Base-by-base conservation (phyloP, 2,329 filamentous ascomycete species). In the Allantophomopsis cytisporea region DNA sequence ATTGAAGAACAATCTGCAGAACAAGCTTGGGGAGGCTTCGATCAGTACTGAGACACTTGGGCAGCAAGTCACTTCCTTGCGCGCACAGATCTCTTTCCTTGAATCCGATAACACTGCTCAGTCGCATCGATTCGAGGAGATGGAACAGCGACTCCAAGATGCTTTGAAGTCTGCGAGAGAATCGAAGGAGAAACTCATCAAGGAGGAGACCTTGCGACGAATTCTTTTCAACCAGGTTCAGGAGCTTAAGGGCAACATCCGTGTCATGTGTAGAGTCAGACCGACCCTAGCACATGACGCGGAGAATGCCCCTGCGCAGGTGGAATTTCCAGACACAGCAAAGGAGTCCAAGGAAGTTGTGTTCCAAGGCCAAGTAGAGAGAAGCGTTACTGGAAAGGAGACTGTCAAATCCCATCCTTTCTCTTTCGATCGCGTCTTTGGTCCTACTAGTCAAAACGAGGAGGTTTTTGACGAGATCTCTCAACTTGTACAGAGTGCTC, bases 171-270 rank as follows among this genome's bases (percentile, higher is more conserved):
- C 71, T 15, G 83, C 81, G 1, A 76, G 83, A 21, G 69, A 74
- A 30, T 78, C 83, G 1, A 77, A 83, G 41, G 76, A 85, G 47
- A 94, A 91, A 54, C 68, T 98, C 20, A 80, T 91, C 45, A 85
- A 81, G 52, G 91, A 96, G 55, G 91, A 98, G 61, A 91, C 84
- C 1, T 68, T 94, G 38, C 77, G 91, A 12, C 76, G 91, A 16
- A 89, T 93, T 50, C 71, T 98, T 0, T 94, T 96, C 65, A 96
- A 96, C 60, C 91, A 94, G 58, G 89, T 98, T 36, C 87, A 98
- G 57, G 91, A 98, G 55, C 73, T 98, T 43, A 95, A 94, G 59
- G 91, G 91, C 51, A 98, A 98, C 55, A 98, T 98, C 53, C 82
- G 91, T 15, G 91, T 98, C 48, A 98, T 98, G 76, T 96, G 89